Conservation (phyloP, 257 asterid species). For the Primulina tabacum region DNA sequence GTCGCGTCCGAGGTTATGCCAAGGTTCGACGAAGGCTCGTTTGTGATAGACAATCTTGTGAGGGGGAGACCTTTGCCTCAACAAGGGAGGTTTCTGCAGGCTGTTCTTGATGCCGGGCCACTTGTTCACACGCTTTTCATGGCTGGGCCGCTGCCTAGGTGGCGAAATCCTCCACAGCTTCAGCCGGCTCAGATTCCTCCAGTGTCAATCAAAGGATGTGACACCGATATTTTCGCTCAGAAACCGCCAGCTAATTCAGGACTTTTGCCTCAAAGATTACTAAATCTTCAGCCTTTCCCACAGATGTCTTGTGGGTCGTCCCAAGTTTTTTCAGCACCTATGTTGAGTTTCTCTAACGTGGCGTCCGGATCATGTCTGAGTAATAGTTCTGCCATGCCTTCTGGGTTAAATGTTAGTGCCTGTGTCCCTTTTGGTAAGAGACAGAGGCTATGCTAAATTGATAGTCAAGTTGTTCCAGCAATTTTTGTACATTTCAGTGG, state of each 20-base stretch:
- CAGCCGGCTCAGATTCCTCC: constrained; percentile 55
- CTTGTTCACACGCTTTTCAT: constrained; percentile 62
- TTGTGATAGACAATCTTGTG: constrained; percentile 47
- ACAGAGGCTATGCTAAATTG: constrained; percentile 39
- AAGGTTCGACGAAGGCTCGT: constrained; percentile 35
- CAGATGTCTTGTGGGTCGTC: constrained; percentile 51
- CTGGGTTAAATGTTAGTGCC: constrained; percentile 27
- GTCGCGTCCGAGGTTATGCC: constrained; percentile 5
- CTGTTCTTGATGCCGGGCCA: constrained; percentile 65
- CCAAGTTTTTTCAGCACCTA: constrained; percentile 36
- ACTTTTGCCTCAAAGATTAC: constrained; percentile 23
- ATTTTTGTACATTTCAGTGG: constrained; percentile 44
- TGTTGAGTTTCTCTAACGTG: constrained; percentile 33
- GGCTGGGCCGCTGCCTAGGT: constrained; percentile 80
- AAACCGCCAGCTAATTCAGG: constrained; percentile 29
- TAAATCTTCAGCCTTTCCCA: constrained; percentile 26
- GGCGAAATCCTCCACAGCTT: constrained; percentile 84
- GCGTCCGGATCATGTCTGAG: constrained; percentile 25
- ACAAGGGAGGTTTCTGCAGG: constrained; percentile 55
- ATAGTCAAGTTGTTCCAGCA: constrained; percentile 5
- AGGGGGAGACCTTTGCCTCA: constrained; percentile 53
- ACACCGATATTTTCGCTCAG: constrained; percentile 23
- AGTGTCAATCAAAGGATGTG: constrained; percentile 37
- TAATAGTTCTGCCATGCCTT: constrained; percentile 24
- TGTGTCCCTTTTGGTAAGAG: constrained; percentile 42